Evolutionary conservation across 2,329 filamentous ascomycete species (phyloP).

Genomic region (Uncinocarpus reesii): DNA sequence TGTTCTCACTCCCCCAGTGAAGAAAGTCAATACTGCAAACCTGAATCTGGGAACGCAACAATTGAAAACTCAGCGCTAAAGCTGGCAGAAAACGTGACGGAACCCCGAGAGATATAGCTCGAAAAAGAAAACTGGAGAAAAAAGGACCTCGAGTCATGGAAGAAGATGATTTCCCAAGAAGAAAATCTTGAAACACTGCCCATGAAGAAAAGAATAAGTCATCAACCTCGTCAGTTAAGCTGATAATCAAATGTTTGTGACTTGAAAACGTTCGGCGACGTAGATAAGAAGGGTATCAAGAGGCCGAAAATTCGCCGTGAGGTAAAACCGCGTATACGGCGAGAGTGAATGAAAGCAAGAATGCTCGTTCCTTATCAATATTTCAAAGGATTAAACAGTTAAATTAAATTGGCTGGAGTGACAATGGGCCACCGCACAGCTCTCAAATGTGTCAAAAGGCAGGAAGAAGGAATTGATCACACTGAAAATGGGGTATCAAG

Average conservation of each 20-base stretch:
- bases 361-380: neutral
- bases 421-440: neutral
- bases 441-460: neutral
- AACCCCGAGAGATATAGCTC: neutral
- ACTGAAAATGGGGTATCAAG: neutral
- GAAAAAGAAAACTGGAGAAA: too few species aligned
- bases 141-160: too few species aligned
- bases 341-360: neutral
- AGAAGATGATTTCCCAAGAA: too few species aligned
- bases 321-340: neutral
- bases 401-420: neutral
- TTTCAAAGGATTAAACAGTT: slow-evolving; percentile 7
- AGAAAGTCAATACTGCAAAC: neutral
- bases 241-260: too few species aligned
- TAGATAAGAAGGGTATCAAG: neutral
- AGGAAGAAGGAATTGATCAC: too few species aligned
- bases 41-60: neutral
- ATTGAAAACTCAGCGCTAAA: neutral
- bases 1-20: neutral
- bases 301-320: neutral
- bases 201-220: too few species aligned
- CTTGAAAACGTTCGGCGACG: too few species aligned
- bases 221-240: too few species aligned
- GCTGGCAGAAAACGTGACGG: neutral
- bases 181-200: too few species aligned